Conservation (phyloP, 257 asterid species). For the Cordia subcordata region DNA sequence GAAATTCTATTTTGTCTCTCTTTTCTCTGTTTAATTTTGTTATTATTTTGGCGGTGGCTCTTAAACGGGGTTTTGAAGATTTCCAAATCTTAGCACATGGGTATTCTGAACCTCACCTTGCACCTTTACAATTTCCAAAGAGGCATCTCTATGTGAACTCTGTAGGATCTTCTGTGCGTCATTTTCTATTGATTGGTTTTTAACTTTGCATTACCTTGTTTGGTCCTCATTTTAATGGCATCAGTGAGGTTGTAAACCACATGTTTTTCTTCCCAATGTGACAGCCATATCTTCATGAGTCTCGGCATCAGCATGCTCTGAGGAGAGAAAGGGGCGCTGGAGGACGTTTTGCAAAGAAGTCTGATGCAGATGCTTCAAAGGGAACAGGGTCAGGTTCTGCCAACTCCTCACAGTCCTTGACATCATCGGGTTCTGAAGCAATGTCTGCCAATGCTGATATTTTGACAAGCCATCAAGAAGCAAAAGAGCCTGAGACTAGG, state of each 20-base stretch:
- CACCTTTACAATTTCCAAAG: no score
- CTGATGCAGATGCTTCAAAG: slow-evolving; percentile 30
- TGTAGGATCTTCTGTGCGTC: no score
- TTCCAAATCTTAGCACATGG: no score
- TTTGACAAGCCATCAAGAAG: slow-evolving; percentile 13
- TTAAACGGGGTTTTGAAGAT: no score
- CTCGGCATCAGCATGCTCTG: slow-evolving; percentile 93
- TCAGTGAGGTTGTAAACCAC: background rate
- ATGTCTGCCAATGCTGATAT: slow-evolving; percentile 19
- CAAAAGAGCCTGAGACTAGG: slow-evolving; percentile 19
- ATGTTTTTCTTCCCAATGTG: slow-evolving; percentile 3
- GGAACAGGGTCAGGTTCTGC: slow-evolving; percentile 35
- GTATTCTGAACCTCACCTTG: no score
- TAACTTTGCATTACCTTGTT: background rate
- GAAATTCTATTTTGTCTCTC: no score
- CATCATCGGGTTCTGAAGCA: slow-evolving; percentile 37
- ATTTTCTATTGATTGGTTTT: background rate
- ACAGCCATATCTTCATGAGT: slow-evolving; percentile 89
- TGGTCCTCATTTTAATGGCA: background rate
- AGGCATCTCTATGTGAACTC: no score
- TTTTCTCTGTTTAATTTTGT: no score
- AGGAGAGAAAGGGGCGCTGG: slow-evolving; percentile 79
- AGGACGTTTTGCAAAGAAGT: slow-evolving; percentile 83
- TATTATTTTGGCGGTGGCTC: no score
- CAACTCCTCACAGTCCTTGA: slow-evolving; percentile 24